phyloP scores from a whole-genome alignment of 306 rosid genomes.

The Luffa aegyptiaca region DNA sequence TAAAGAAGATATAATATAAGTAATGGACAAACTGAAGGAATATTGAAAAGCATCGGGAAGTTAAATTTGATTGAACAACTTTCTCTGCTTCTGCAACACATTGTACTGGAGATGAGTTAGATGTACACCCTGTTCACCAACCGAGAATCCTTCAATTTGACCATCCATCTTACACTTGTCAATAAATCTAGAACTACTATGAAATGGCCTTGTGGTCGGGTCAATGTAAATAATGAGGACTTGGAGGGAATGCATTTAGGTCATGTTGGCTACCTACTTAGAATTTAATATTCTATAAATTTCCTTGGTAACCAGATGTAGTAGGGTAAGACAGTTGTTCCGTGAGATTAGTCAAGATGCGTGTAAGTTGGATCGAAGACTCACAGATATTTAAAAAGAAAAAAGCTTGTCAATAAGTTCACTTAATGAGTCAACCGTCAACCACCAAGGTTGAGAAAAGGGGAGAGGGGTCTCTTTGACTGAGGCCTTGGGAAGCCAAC shows the following conservation, averaged over 20 bases:
- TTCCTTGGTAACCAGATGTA: neutral
- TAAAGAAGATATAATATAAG: neutral
- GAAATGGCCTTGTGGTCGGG: neutral
- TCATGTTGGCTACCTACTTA: neutral
- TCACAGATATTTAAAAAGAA: neutral
- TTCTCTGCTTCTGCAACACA: neutral
- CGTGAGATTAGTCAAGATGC: neutral
- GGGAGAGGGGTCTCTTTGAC: neutral
- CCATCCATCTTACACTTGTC: neutral
- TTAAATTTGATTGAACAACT: neutral
- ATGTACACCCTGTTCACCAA: neutral
- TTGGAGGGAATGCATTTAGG: neutral
- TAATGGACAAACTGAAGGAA: neutral
- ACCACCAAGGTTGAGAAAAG: neutral
- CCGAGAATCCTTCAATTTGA: neutral
- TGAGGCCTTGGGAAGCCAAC: neutral
- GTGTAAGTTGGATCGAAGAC: neutral
- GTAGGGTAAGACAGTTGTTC: neutral
- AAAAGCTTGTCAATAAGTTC: too few species aligned
- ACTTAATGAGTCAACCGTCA: neutral
- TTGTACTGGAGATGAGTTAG: neutral
- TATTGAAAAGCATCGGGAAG: neutral
- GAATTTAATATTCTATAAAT: too few species aligned
- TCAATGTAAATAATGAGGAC: neutral
- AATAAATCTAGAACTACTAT: neutral